These are phyloP conservation scores for Rutstroemia sydowiana DNA, from an alignment of 2,329 filamentous ascomycete species.

Conservation along the genomic window DNA sequence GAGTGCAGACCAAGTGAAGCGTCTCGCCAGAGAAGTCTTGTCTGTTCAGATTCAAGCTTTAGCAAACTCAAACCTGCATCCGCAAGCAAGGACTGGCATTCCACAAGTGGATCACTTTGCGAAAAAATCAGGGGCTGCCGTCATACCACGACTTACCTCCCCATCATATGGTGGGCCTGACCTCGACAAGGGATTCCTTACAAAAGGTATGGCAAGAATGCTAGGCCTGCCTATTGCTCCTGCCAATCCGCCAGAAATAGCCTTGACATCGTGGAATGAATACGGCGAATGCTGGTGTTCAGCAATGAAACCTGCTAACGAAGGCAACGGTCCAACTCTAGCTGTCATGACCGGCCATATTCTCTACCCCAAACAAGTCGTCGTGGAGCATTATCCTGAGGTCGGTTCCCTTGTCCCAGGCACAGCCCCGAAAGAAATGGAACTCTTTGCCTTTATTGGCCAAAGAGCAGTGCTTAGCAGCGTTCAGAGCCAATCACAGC, in stretches of 20 bases:
- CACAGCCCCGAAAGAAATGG: slow-evolving; percentile 59
- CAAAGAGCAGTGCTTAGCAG: slow-evolving; percentile 32
- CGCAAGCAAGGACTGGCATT: slow-evolving; percentile 11
- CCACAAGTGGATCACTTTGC: slow-evolving; percentile 67
- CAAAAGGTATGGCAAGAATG: slow-evolving; percentile 13
- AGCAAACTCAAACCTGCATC: slow-evolving; percentile 21
- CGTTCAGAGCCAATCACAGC: slow-evolving; percentile 30
- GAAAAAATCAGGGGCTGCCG: slow-evolving; percentile 53
- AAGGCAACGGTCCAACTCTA: slow-evolving; percentile 51
- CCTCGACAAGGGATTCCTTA: slow-evolving; percentile 9
- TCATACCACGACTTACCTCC: slow-evolving; percentile 56
- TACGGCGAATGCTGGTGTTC: slow-evolving; percentile 87
- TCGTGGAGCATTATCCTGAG: slow-evolving; percentile 64
- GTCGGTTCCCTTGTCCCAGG: slow-evolving; percentile 53
- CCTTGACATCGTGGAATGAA: slow-evolving; percentile 65
- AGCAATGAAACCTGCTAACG: slow-evolving; percentile 36
- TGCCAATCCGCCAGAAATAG: slow-evolving; percentile 40
- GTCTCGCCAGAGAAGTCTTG: slow-evolving; percentile 14
- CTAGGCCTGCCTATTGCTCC: slow-evolving; percentile 19
- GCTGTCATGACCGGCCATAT: slow-evolving; percentile 51
- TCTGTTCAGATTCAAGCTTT: slow-evolving; percentile 24
- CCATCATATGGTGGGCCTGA: slow-evolving; percentile 24
- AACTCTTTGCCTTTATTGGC: slow-evolving; percentile 58
- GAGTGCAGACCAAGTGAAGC: slow-evolving; percentile 15
- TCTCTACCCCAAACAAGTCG: slow-evolving; percentile 60